Conservation (phyloP, 2,329 filamentous ascomycete species). For the Exophiala dermatitidis region DNA sequence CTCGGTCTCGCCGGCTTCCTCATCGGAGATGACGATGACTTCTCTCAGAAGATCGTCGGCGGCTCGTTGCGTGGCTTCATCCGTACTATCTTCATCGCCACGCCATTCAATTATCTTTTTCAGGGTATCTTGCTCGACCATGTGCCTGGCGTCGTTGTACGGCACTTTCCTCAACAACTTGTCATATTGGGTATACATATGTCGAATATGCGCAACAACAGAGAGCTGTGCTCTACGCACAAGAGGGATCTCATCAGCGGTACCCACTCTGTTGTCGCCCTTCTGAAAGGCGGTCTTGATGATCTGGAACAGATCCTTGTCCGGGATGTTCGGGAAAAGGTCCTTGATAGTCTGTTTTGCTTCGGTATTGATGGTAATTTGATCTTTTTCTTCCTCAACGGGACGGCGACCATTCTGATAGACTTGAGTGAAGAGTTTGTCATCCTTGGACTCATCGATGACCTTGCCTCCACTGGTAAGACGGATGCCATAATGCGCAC, state of each 20-base stretch:
- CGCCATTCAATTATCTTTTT: slow-evolving; percentile 56
- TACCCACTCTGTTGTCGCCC: slow-evolving; percentile 53
- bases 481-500: slow-evolving; percentile 42
- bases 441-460: slow-evolving; percentile 29
- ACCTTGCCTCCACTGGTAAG: slow-evolving; percentile 43
- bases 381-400: slow-evolving; percentile 23
- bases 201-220: slow-evolving; percentile 55
- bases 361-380: slow-evolving; percentile 48
- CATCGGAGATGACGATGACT: slow-evolving; percentile 57
- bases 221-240: slow-evolving; percentile 54
- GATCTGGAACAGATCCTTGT: slow-evolving; percentile 51
- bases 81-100: slow-evolving; percentile 50
- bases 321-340: slow-evolving; percentile 56
- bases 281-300: slow-evolving; percentile 55
- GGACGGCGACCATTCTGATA: slow-evolving; percentile 21
- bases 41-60: slow-evolving; percentile 58
- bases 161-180: slow-evolving; percentile 46
- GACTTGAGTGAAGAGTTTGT: slow-evolving; percentile 22
- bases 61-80: slow-evolving; percentile 44
- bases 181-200: slow-evolving; percentile 58
- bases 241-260: slow-evolving; percentile 47
- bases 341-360: slow-evolving; percentile 54
- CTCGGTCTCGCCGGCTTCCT: slow-evolving; percentile 46
- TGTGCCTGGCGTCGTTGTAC: slow-evolving; percentile 49
- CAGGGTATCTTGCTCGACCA: slow-evolving; percentile 50